phyloP scores from a whole-genome alignment of 1,284 basidiomycete species.

The Abortiporus biennis region DNA sequence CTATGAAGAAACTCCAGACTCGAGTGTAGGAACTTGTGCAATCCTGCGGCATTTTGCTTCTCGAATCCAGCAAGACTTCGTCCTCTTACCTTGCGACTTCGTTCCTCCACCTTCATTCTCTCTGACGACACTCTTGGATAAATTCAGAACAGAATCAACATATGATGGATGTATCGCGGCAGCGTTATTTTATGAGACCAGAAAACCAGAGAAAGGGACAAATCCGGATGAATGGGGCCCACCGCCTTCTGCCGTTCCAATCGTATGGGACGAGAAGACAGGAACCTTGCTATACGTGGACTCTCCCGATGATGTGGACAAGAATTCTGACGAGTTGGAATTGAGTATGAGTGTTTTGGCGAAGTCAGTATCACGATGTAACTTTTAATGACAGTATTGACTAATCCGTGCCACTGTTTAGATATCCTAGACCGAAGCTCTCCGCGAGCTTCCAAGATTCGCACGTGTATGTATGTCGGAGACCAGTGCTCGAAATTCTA shows the following conservation, averaged over 20 bases:
- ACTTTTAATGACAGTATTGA: background rate
- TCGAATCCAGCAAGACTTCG: constrained; percentile 77
- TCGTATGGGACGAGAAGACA: constrained; percentile 60
- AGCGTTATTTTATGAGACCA: constrained; percentile 67
- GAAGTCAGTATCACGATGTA: constrained; percentile 31
- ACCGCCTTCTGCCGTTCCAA: constrained; percentile 35
- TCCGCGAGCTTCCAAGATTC: constrained; percentile 76
- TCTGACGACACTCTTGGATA: constrained; percentile 70
- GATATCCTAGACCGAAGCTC: constrained; percentile 71
- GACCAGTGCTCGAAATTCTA: constrained; percentile 69
- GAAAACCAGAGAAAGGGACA: constrained; percentile 46
- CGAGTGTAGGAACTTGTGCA: constrained; percentile 60
- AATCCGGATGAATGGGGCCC: constrained; percentile 63
- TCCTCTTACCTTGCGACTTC: constrained; percentile 90
- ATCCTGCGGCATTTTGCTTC: constrained; percentile 64
- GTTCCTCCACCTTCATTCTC: constrained; percentile 71
- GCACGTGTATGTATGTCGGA: constrained; percentile 85
- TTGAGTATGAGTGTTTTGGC: constrained; percentile 70
- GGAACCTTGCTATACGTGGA: constrained; percentile 70
- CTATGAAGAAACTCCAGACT: constrained; percentile 65
- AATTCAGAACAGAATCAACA: constrained; percentile 67
- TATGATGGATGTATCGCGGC: constrained; percentile 70
- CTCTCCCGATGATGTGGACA: constrained; percentile 60
- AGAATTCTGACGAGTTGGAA: constrained; percentile 64
- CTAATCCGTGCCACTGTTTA: constrained; percentile 26